phyloP scores from a whole-genome alignment of 2,329 filamentous ascomycete genomes.

The Cladophialophora exuberans region DNA sequence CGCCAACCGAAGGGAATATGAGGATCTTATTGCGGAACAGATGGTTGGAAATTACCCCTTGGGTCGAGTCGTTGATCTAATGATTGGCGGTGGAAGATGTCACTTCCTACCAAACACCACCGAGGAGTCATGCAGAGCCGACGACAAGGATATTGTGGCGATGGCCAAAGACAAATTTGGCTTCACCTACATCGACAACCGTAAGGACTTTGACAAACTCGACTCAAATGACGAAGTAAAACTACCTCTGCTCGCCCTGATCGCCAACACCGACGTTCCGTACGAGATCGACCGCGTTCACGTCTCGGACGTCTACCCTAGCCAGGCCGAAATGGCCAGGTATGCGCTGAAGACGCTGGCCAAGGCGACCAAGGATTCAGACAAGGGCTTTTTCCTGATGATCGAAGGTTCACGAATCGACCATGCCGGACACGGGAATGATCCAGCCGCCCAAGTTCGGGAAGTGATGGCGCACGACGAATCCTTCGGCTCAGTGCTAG shows the following conservation, averaged over 20 bases:
- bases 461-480: constrained; percentile 96
- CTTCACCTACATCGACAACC: constrained; percentile 76
- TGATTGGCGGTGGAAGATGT: constrained; percentile 90
- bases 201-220: constrained; percentile 75
- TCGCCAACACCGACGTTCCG: constrained; percentile 80
- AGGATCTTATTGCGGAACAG: constrained; percentile 90
- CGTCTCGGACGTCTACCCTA: constrained; percentile 79
- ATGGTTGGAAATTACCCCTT: constrained; percentile 87
- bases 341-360: constrained; percentile 80
- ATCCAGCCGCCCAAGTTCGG: constrained; percentile 80
- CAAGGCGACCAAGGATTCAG: constrained; percentile 77
- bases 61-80: constrained; percentile 84
- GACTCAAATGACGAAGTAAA: constrained; percentile 65
- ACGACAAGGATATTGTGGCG: constrained; percentile 74
- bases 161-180: constrained; percentile 72
- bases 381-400: constrained; percentile 98
- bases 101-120: constrained; percentile 87
- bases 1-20: constrained; percentile 75
- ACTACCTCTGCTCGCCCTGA: constrained; percentile 84
- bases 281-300: constrained; percentile 89
- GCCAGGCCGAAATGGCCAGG: constrained; percentile 85
- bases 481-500: constrained; percentile 78
- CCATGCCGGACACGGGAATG: constrained; percentile 86
- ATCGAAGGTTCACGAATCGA: constrained; percentile 97
- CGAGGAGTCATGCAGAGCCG: constrained; percentile 77